Base-by-base conservation (phyloP, 495 filamentous ascomycete species). In the Daldinia bambusicola region DNA sequence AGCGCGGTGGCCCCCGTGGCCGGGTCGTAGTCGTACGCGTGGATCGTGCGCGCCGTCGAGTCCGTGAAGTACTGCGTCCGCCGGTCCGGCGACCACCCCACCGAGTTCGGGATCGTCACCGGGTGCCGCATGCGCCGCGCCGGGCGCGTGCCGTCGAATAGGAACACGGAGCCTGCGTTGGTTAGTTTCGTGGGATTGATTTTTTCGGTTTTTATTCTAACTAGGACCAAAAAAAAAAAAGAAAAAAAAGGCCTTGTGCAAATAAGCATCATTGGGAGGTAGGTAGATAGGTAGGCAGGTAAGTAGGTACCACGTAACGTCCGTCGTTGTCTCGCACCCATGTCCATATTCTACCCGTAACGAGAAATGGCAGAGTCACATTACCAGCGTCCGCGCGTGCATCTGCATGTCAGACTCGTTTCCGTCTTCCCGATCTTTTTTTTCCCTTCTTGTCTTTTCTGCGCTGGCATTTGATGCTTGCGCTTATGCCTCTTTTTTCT, bases 61-160 rank as follows among this genome's bases (percentile, higher is more conserved):
- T 97, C 89, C 45, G 89, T 93, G 78, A 93, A 91, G 82, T 92
- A 97, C 86, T 94, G 91, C 48, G 85, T 94, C 76, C 88, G 90
- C 70, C 88, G 82, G 72, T 92, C 88, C 14, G 81, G 80, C 50
- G 85, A 86, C 85, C 90, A 97, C 61, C 89, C 89, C 41, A 95
- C 89, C 55, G 91, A 90, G 79, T 98, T 97, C 53, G 94, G 94
- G 71, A 97, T 96, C n/a, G 85, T 90, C 56, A 95, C 71, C 9
- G 76, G 75, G 56, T 77, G 73, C 63, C 70, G 73, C 55, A 72
- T 69, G 10, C 65, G 53, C 66, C 61, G 72, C 67, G 71, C 64
- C 22, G 67, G 16, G 62, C 63, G 55, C 18, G 63, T 55, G 10
- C 34, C 53, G 74, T 78, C 65, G 72, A 85, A 82, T 34, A 77